phyloP scores from a whole-genome alignment of 768 basidiomycete genomes.

The Tricholomella constricta region DNA sequence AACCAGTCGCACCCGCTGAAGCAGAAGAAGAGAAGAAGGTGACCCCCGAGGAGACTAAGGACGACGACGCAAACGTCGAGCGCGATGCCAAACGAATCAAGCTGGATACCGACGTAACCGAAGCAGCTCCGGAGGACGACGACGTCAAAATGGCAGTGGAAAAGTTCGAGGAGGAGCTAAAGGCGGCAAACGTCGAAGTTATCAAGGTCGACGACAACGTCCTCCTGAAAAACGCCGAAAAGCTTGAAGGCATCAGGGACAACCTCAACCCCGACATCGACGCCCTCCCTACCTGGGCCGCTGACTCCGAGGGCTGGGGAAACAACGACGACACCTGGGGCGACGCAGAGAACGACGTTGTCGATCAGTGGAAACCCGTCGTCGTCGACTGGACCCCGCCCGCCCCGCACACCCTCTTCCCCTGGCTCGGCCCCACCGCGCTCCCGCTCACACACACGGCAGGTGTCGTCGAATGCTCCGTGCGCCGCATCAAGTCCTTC shows the following conservation, averaged over 20 bases:
- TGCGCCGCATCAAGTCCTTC: slow-evolving; percentile 56
- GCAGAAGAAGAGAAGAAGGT: slow-evolving; percentile 6
- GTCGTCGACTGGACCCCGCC: slow-evolving; percentile 20
- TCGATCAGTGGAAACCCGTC: slow-evolving; percentile 12
- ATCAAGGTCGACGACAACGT: slow-evolving; percentile 16
- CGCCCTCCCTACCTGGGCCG: slow-evolving; percentile 9
- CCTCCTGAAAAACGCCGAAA: slow-evolving; percentile 11
- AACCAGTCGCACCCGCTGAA: slow-evolving; percentile 20
- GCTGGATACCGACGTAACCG: slow-evolving; percentile 15
- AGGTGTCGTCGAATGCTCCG: slow-evolving; percentile 66
- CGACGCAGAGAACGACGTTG: background rate
- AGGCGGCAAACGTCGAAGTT: slow-evolving; percentile 33
- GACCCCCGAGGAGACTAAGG: slow-evolving; percentile 2
- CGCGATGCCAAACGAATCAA: slow-evolving; percentile 18
- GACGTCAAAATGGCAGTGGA: slow-evolving; percentile 17
- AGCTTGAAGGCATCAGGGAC: slow-evolving; percentile 13
- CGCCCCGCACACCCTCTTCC: slow-evolving; percentile 31
- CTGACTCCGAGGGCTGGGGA: slow-evolving; percentile 1
- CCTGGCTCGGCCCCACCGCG: slow-evolving; percentile 54
- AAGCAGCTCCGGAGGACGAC: background rate
- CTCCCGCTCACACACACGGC: slow-evolving; percentile 64
- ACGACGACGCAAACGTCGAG: background rate
- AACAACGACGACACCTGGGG: slow-evolving; percentile 2
- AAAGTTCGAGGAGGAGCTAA: slow-evolving; percentile 41
- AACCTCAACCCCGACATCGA: slow-evolving; percentile 15